Percentiles rank a stretch among this genome's conserved stretches.
phyloP scores from a whole-genome alignment of 805 yeast species.

The Lipomyces yamanashiensis region DNA sequence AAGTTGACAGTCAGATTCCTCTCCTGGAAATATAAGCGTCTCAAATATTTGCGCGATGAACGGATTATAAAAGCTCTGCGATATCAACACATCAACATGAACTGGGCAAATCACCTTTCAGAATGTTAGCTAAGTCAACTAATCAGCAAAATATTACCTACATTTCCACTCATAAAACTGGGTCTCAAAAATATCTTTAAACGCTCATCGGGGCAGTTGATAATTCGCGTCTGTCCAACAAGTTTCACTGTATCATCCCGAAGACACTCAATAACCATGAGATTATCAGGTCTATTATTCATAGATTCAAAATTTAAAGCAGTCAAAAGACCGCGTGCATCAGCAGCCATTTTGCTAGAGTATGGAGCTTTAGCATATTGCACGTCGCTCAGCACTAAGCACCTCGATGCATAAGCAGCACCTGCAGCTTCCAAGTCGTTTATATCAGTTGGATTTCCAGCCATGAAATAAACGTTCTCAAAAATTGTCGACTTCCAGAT shows the following conservation, averaged over 20 bases:
- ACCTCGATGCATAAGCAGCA: conserved; percentile 15
- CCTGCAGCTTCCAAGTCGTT: conserved; percentile 17
- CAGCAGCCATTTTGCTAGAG: conserved; percentile 10
- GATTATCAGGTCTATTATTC: conserved; percentile 11
- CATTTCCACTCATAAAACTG: conserved; percentile 29
- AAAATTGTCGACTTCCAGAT: not conserved
- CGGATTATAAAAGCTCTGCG: conserved; percentile 27
- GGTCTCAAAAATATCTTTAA: conserved; percentile 22
- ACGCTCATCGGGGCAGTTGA: conserved; percentile 17
- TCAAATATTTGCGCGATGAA: conserved; percentile 22
- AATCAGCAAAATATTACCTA: not conserved
- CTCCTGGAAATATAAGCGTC: conserved; percentile 12
- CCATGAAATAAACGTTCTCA: conserved; percentile 15
- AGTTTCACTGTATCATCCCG: conserved; percentile 24
- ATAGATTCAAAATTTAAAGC: conserved; percentile 21
- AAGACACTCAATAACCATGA: conserved; percentile 22
- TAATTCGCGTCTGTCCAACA: conserved; percentile 21
- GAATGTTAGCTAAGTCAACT: not conserved
- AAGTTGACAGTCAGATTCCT: conserved; percentile 9
- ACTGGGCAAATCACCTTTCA: conserved; percentile 10
- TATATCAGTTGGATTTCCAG: conserved; percentile 22
- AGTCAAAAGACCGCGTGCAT: conserved; percentile 17
- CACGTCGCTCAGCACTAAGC: conserved; percentile 17
- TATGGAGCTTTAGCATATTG: conserved; percentile 11
- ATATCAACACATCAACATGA: conserved; percentile 20